Conservation (phyloP, 2,329 filamentous ascomycete species). For the Pseudogymnoascus sp. region DNA sequence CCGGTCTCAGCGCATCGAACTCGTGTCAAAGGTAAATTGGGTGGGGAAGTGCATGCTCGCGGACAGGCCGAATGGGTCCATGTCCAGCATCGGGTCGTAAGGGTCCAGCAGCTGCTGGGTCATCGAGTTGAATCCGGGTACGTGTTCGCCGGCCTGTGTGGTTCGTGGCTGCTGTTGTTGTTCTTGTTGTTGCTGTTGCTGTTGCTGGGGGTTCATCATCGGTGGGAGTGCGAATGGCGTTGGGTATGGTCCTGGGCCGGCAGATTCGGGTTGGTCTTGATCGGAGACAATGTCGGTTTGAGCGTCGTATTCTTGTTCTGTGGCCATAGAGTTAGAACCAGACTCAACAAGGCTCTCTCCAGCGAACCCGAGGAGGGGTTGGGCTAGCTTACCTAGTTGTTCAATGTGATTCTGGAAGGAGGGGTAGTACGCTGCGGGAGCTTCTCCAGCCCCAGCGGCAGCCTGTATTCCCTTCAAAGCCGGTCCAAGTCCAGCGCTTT, state of each 20-base stretch:
- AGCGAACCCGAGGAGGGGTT: constrained; percentile 36
- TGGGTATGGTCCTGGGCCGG: constrained; percentile 59
- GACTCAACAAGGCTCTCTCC: constrained; percentile 52
- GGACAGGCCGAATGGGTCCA: constrained; percentile 86
- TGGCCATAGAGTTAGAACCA: constrained; percentile 56
- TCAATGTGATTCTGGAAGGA: constrained; percentile 92
- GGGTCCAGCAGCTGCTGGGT: constrained; percentile 46
- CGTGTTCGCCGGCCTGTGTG: constrained; percentile 29
- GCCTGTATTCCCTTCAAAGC: constrained; percentile 24
- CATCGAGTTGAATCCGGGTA: background rate
- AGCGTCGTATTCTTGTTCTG: constrained; percentile 96
- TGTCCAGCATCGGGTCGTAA: constrained; percentile 82
- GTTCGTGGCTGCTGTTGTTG: constrained; percentile 26
- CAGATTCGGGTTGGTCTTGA: constrained; percentile 58
- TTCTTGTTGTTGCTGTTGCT: constrained; percentile 11
- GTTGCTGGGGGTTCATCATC: constrained; percentile 22
- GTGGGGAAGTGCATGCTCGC: constrained; percentile 94
- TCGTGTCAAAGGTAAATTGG: constrained; percentile 62
- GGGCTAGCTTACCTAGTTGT: constrained; percentile 79
- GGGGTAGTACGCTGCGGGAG: constrained; percentile 59
- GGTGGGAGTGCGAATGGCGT: constrained; percentile 43
- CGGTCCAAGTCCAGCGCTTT: constrained; percentile 21
- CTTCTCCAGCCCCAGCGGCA: constrained; percentile 28
- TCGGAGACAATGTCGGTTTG: constrained; percentile 85
- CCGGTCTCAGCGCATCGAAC: constrained; percentile 27